A percentile compares a stretch with the other conserved stretches of the same genome.
phyloP scores from a whole-genome alignment of 176 grass and related monocot species.

The Dactylis glomerata region DNA sequence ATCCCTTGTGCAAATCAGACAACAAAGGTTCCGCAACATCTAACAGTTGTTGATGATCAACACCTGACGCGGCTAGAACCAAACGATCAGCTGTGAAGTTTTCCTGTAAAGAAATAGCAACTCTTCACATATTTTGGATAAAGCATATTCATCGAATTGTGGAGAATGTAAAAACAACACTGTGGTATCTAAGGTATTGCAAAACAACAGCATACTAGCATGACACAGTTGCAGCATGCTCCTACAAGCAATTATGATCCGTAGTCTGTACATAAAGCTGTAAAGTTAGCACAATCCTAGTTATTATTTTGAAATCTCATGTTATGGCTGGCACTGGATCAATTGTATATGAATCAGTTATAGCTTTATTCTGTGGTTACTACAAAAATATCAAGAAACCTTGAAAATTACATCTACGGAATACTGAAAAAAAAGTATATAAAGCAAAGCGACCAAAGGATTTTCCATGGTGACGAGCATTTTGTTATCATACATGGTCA shows the following conservation, averaged over 20 bases:
- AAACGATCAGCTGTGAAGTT: conserved; percentile 83
- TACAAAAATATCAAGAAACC: neutral
- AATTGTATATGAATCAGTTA: neutral
- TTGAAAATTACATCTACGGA: neutral
- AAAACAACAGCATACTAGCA: conserved; percentile 2
- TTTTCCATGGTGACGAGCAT: neutral
- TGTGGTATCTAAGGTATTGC: neutral
- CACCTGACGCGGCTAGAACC: conserved; percentile 76
- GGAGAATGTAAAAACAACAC: neutral
- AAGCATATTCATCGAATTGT: neutral
- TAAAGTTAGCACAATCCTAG: neutral
- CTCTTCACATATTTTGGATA: neutral
- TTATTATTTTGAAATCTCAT: neutral
- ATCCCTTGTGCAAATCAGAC: conserved; percentile 59
- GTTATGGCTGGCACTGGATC: neutral
- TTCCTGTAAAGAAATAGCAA: conserved; percentile 48
- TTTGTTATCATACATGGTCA: neutral
- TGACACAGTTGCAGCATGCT: neutral
- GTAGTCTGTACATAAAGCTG: neutral
- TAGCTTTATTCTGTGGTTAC: neutral
- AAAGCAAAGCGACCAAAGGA: neutral
- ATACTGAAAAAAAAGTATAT: neutral
- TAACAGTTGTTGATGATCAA: conserved; percentile 77
- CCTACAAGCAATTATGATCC: neutral
- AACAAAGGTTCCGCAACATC: conserved; percentile 68